Evolutionary conservation across 306 rosid genomes (phyloP).

Genomic region (Quercus gilva): DNA sequence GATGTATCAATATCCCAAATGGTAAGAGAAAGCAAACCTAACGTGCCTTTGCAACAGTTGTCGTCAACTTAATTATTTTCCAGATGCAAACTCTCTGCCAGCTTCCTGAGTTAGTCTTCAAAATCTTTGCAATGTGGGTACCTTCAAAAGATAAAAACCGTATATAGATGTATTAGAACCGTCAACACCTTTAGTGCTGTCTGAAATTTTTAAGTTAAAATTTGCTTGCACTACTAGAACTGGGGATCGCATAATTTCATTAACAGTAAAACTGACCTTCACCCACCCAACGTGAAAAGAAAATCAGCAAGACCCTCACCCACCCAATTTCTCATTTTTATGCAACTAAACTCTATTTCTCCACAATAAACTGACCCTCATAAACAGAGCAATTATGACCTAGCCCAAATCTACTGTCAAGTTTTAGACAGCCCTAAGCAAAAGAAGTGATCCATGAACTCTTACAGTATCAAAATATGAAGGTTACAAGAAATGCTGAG

Average conservation of each 20-base stretch:
- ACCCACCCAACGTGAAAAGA: not conserved
- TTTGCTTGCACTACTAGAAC: not conserved
- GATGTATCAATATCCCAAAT: no score
- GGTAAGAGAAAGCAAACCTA: no score
- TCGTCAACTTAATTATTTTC: slow-evolving; percentile 94
- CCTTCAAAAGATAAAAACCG: slow-evolving; percentile 38
- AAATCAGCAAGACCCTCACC: not conserved
- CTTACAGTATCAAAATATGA: no score
- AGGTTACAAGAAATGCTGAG: no score
- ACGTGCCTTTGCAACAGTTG: slow-evolving; percentile 12
- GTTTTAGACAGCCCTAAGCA: not conserved
- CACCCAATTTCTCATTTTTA: not conserved
- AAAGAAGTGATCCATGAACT: not conserved
- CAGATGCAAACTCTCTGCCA: slow-evolving; percentile 79
- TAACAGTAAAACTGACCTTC: not conserved
- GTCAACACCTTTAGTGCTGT: slow-evolving; percentile 15
- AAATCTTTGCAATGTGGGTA: slow-evolving; percentile 76
- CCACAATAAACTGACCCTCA: not conserved
- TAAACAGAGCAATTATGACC: not conserved
- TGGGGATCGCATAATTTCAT: not conserved
- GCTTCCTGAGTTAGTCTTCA: slow-evolving; percentile 94
- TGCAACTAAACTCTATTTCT: not conserved
- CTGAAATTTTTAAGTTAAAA: not conserved
- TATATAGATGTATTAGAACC: not conserved
- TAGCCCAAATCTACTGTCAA: not conserved